Conservation (phyloP, 306 rosid genomes). For the Mucuna pruriens region DNA sequence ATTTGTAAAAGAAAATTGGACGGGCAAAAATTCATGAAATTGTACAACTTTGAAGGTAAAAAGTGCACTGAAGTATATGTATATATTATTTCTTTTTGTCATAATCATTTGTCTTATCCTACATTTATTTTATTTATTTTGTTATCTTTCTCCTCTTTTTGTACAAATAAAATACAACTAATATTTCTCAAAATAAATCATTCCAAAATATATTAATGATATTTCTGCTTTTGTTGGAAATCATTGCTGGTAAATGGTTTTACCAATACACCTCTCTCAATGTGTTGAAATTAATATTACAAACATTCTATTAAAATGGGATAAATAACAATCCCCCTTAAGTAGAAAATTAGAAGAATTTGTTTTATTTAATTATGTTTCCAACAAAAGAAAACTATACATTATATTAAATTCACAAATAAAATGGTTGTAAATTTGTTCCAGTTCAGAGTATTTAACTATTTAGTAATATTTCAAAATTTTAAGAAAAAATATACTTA, state of each 20-base stretch:
- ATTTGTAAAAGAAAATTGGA: too few species aligned
- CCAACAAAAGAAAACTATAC: background rate
- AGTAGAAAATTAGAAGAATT: too few species aligned
- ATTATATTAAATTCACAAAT: background rate
- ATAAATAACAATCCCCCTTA: too few species aligned
- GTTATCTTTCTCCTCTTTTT: too few species aligned
- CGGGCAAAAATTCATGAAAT: too few species aligned
- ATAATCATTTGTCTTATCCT: too few species aligned
- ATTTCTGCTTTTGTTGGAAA: background rate
- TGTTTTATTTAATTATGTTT: background rate
- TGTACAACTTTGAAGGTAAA: too few species aligned
- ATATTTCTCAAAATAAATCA: background rate
- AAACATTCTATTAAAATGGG: too few species aligned
- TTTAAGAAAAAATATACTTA: background rate
- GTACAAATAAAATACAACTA: background rate
- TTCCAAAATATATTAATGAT: background rate
- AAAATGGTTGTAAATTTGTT: background rate
- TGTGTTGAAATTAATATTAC: background rate
- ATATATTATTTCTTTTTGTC: too few species aligned
- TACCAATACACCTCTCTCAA: background rate
- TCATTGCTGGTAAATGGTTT: background rate
- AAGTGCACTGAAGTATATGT: too few species aligned
- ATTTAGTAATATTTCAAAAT: background rate
- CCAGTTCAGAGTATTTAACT: background rate
- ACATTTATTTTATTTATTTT: too few species aligned